Conservation (phyloP, 2,329 filamentous ascomycete species). For the Didymella sp. region DNA sequence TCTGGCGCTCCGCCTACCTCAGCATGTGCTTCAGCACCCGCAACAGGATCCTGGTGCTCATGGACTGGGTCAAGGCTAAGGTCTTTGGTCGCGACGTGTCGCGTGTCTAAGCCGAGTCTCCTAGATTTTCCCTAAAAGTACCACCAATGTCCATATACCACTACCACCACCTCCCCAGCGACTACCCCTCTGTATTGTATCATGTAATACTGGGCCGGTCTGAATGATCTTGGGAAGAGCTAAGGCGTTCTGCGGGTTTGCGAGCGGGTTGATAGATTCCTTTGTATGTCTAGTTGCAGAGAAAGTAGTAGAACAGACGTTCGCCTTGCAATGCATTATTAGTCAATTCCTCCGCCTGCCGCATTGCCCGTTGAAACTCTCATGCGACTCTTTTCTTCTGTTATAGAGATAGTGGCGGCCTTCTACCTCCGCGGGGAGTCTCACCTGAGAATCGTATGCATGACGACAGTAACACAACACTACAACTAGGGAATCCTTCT, state of each 20-base stretch:
- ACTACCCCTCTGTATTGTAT: conserved; percentile 15
- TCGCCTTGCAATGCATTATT: conserved; percentile 11
- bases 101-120: conserved; percentile 59
- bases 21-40: conserved; percentile 99
- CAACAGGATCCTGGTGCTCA: conserved; percentile 88
- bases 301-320: not conserved
- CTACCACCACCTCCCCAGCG: conserved; percentile 5
- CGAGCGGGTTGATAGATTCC: conserved; percentile 16
- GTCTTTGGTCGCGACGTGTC: conserved; percentile 95
- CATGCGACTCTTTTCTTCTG: too few relatives aligned
- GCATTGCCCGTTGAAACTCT: too few relatives aligned
- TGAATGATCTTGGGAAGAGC: conserved; percentile 16
- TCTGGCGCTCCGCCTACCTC: conserved; percentile 97
- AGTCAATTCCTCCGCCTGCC: not conserved
- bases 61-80: conserved; percentile 98
- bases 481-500: too few relatives aligned
- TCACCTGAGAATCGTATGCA: conserved; percentile 46
- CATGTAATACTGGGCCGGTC: conserved; percentile 19
- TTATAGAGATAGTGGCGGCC: too few relatives aligned
- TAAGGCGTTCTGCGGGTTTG: conserved; percentile 17
- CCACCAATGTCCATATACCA: conserved; percentile 18
- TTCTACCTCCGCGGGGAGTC: too few relatives aligned
- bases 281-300: conserved; percentile 4
- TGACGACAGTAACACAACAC: too few relatives aligned
- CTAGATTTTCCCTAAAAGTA: conserved; percentile 9